Percentiles rank a stretch among this genome's conserved stretches.
Conservation (phyloP, 495 filamentous ascomycete species). For the Xylaria longipes region DNA sequence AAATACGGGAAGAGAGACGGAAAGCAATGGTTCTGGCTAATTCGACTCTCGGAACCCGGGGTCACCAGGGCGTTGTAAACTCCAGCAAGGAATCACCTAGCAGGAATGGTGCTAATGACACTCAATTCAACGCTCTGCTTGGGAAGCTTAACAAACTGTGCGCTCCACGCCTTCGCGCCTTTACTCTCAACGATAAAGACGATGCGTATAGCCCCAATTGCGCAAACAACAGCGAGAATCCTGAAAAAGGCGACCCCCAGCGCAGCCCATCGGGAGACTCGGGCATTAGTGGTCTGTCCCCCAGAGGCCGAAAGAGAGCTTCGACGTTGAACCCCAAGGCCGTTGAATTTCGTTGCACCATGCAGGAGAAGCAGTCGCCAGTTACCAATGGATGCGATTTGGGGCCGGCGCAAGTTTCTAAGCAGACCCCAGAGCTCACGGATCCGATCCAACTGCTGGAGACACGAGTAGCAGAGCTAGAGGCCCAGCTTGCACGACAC, state of each 20-base stretch:
- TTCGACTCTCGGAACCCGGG: not conserved
- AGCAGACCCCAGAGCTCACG: not conserved
- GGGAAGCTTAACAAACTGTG: constrained; percentile 31
- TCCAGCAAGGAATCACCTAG: not conserved
- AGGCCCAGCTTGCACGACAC: constrained; percentile 20
- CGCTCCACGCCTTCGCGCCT: constrained; percentile 17
- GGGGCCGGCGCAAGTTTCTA: not conserved
- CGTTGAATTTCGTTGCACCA: constrained; percentile 28
- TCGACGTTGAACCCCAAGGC: constrained; percentile 34
- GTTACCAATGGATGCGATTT: not conserved
- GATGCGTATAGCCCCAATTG: not conserved
- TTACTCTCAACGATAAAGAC: constrained; percentile 11
- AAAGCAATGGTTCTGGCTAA: constrained; percentile 8
- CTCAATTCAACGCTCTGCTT: constrained; percentile 29
- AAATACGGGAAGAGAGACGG: constrained; percentile 9
- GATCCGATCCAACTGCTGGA: constrained; percentile 21
- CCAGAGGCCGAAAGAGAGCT: constrained; percentile 10
- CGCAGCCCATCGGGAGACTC: constrained; percentile 26
- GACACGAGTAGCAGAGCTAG: constrained; percentile 25
- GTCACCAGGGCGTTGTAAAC: not conserved
- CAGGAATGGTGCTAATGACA: not conserved
- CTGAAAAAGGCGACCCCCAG: not conserved
- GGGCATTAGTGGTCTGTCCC: constrained; percentile 23
- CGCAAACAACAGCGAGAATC: not conserved
- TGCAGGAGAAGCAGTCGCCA: constrained; percentile 5